Percentiles rank a stretch among this genome's conserved stretches.
These are phyloP conservation scores for Termitomyces sp. DNA, from an alignment of 768 basidiomycete genomes.

Conservation along the genomic window DNA sequence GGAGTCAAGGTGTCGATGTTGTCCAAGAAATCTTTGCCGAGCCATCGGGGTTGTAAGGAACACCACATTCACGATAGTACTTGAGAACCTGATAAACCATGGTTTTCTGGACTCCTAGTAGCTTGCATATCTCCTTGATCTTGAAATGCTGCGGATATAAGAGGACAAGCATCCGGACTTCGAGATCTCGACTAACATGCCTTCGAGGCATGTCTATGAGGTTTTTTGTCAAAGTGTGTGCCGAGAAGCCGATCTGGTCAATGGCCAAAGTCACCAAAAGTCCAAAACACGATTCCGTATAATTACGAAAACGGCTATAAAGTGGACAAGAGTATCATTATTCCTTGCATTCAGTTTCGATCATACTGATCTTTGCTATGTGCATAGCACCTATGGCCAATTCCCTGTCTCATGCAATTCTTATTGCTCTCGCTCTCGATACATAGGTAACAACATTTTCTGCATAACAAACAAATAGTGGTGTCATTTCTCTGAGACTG, in stretches of 20 bases:
- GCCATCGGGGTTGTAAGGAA: neutral
- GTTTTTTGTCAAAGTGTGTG: neutral
- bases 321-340: neutral
- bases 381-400: too few species aligned
- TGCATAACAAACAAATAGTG: slow-evolving; percentile 10
- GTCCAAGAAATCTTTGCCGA: neutral
- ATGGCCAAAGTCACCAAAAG: neutral
- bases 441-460: neutral
- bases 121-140: slow-evolving; percentile 17
- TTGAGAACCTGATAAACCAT: slow-evolving; percentile 3
- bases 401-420: too few species aligned
- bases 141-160: slow-evolving; percentile 8
- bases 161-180: slow-evolving; percentile 18
- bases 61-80: neutral
- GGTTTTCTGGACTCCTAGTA: slow-evolving; percentile 20
- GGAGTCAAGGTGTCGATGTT: neutral
- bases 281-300: neutral
- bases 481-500: slow-evolving; percentile 17
- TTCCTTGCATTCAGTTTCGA: too few species aligned
- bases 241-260: neutral
- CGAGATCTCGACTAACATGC: slow-evolving; percentile 8
- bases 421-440: too few species aligned
- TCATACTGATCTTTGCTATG: too few species aligned
- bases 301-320: neutral
- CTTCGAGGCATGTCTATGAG: neutral